Base-by-base conservation (phyloP, 2,329 filamentous ascomycete species). In the Microsporum ferrugineum region DNA sequence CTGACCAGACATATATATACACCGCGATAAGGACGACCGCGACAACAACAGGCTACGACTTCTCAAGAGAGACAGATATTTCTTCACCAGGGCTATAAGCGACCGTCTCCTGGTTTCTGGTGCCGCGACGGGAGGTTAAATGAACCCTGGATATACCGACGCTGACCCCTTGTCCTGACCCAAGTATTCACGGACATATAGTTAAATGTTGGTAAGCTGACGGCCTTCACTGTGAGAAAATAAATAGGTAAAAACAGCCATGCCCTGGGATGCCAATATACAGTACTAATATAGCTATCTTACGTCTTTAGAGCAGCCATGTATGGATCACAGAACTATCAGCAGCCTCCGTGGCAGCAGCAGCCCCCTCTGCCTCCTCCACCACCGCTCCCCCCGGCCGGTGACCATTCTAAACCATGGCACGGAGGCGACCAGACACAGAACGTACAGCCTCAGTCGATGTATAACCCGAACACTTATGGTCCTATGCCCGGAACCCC, bases 341-440 rank as follows among this genome's bases (percentile, higher is more conserved):
- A 72, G 53, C 64, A 70, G 12, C 74, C 74, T 51, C 73, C 76
- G 71, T 76, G 74, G 73, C 72, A 72, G 51, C 61, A 61, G 45
- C 43, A 31, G 43, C 61, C 61, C 8, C 63, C 63, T 61, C 33
- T 55, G 7, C 64, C 64, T 29, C 60, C 64, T n/a, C 64, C 60
- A 7, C 61, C 65, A n/a, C 63, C 60, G 31, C 63, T 64, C 2
- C 69, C 66, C 10, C 69, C 66, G n/a, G 65, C 67, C 2, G n/a
- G 61, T 63, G 4, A 45, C 64, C 17, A 57, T 6, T 57, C 55
- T 12, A 66, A 72, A 43, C 63, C 70, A n/a, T 70, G 72, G 58
- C 74, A 74, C 51, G 74, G 76, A 72, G 76, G 74, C 72, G 71
- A 72, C 63, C 64, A 69, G 17, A 14, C 39, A 33, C 55, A 27